Evolutionary conservation across 2,329 filamentous ascomycete species (phyloP).

Genomic region (Drechslerella stenobrocha): DNA sequence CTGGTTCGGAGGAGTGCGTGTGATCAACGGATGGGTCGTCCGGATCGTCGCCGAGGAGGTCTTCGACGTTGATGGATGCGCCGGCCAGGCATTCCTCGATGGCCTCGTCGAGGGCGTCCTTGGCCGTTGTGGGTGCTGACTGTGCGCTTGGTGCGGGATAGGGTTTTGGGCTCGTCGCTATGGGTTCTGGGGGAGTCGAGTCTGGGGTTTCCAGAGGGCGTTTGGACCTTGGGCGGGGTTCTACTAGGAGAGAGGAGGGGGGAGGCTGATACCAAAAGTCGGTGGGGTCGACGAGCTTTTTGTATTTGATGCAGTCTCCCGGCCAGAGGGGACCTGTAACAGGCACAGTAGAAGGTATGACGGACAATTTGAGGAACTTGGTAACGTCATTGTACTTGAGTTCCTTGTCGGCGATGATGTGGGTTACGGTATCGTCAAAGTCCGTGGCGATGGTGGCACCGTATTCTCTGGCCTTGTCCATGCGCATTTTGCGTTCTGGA

Average conservation of each 20-base stretch:
- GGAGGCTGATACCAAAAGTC: slow-evolving; percentile 62
- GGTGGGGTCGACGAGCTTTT: slow-evolving; percentile 63
- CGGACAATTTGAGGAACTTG: slow-evolving; percentile 60
- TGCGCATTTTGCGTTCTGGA: slow-evolving; percentile 68
- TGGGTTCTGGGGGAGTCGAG: slow-evolving; percentile 8
- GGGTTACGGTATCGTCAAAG: slow-evolving; percentile 66
- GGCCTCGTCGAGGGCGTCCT: slow-evolving; percentile 66
- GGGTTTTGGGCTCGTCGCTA: not conserved
- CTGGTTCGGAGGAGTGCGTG: slow-evolving; percentile 50
- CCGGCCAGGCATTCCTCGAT: slow-evolving; percentile 61
- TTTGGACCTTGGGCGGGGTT: slow-evolving; percentile 22
- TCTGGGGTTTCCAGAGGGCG: slow-evolving; percentile 11
- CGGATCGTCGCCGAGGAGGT: slow-evolving; percentile 42
- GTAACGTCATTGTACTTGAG: slow-evolving; percentile 68
- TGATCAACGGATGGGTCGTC: slow-evolving; percentile 53
- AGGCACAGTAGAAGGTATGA: slow-evolving; percentile 60
- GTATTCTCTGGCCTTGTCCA: slow-evolving; percentile 72
- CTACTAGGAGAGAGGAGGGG: slow-evolving; percentile 26
- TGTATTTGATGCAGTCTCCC: slow-evolving; percentile 68
- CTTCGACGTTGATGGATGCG: slow-evolving; percentile 60
- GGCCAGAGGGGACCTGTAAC: slow-evolving; percentile 72
- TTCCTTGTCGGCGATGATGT: slow-evolving; percentile 75
- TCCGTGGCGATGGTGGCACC: slow-evolving; percentile 72
- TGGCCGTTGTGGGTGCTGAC: slow-evolving; percentile 46
- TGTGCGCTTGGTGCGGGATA: slow-evolving; percentile 47